A percentile compares a stretch with the other conserved stretches of the same genome.
phyloP scores from a whole-genome alignment of 495 filamentous ascomycete genomes.

The Aspergillus avenaceus region DNA sequence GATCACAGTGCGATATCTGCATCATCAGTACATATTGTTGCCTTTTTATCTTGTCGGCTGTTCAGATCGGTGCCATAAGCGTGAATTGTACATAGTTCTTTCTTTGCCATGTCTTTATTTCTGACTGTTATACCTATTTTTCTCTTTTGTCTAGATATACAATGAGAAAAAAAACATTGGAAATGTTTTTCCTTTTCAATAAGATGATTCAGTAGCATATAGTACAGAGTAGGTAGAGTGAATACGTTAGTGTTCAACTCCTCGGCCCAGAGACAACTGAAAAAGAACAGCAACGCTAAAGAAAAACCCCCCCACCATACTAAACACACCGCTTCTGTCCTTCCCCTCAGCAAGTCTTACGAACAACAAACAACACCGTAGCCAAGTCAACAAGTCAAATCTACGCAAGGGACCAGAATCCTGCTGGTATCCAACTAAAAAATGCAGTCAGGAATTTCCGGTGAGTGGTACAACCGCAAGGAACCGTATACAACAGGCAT shows the following conservation, averaged over 20 bases:
- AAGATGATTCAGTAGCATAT: background rate
- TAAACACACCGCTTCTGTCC: constrained; percentile 1
- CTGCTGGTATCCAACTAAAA: constrained; percentile 13
- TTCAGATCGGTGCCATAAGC: constrained; percentile 5
- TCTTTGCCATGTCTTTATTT: constrained; percentile 5
- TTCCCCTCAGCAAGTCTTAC: background rate
- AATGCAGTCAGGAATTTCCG: constrained; percentile 90
- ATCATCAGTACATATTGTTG: constrained; percentile 13
- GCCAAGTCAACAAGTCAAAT: constrained; percentile 1
- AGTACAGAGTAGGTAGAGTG: background rate
- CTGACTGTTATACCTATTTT: constrained; percentile 8
- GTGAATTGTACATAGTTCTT: constrained; percentile 19
- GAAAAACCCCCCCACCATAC: background rate
- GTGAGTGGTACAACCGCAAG: constrained; percentile 35
- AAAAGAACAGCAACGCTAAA: background rate
- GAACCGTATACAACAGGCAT: background rate
- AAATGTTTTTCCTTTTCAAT: background rate
- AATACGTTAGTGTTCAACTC: too few species aligned
- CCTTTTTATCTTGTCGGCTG: constrained; percentile 5
- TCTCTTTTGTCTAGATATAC: constrained; percentile 1
- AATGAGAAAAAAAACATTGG: constrained; percentile 2
- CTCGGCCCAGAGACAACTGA: background rate
- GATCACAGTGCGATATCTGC: constrained; percentile 13
- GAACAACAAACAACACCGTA: background rate
- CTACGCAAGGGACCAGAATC: background rate